Evolutionary conservation across 345 rosid species (phyloP).

Genomic region (Arabis hirsuta): DNA sequence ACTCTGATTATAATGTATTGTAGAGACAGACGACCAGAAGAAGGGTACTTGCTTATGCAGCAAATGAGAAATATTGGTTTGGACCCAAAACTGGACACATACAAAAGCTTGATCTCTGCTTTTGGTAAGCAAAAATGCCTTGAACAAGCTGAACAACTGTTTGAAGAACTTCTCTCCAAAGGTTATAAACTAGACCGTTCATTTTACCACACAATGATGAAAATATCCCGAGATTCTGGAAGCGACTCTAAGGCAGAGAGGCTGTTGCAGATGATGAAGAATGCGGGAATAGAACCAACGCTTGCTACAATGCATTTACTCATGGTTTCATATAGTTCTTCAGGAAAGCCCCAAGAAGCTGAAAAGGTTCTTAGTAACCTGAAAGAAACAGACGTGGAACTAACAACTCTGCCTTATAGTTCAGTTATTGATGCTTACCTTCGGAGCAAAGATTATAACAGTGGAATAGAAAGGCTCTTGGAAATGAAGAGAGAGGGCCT

Average conservation of each 20-base stretch:
- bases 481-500: conserved; percentile 79
- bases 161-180: conserved; percentile 64
- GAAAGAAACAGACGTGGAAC: conserved; percentile 65
- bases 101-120: conserved; percentile 93
- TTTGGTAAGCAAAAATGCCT: conserved; percentile 73
- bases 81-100: conserved; percentile 83
- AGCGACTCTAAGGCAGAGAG: conserved; percentile 74
- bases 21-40: conserved; percentile 84
- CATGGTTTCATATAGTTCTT: conserved; percentile 87
- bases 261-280: conserved; percentile 71
- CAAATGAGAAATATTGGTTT: conserved; percentile 73
- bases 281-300: conserved; percentile 77
- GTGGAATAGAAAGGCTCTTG: conserved; percentile 73
- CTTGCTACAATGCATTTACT: conserved; percentile 95
- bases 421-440: conserved; percentile 92
- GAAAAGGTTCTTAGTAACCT: conserved; percentile 76
- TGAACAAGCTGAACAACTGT: conserved; percentile 80
- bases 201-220: conserved; percentile 91
- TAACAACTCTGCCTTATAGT: conserved; percentile 76
- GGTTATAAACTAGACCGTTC: conserved; percentile 86
- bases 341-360: conserved; percentile 87
- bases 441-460: conserved; percentile 63
- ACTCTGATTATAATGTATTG: conserved; percentile 86
- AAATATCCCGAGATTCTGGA: conserved; percentile 77
- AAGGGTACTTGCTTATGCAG: conserved; percentile 74